These are phyloP conservation scores for Mycoemilia scoparia DNA, from an alignment of 192 early-diverging fungal species.

Conservation along the genomic window DNA sequence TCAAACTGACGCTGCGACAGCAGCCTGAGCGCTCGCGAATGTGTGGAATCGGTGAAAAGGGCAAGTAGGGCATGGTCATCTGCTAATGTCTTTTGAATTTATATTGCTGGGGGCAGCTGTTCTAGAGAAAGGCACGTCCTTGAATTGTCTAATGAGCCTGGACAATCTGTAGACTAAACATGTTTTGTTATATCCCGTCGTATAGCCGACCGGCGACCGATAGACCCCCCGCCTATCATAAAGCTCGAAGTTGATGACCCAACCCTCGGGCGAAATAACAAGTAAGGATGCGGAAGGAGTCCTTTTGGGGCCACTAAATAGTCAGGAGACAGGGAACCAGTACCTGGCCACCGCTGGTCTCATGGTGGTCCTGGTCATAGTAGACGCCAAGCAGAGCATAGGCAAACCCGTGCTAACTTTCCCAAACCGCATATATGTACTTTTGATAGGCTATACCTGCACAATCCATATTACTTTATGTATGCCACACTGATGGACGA, in stretches of 20 bases:
- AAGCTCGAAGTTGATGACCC: constrained; percentile 27
- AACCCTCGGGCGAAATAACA: constrained; percentile 17
- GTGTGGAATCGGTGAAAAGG: constrained; percentile 89
- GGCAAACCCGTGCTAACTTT: too few species aligned
- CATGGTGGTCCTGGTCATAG: too few species aligned
- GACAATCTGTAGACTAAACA: too few species aligned
- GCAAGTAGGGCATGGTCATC: too few species aligned
- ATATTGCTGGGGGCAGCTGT: too few species aligned
- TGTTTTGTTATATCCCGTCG: background rate
- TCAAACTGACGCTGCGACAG: constrained; percentile 53
- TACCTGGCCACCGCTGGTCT: too few species aligned
- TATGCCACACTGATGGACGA: constrained; percentile 78
- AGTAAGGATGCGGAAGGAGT: constrained; percentile 8
- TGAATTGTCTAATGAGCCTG: too few species aligned
- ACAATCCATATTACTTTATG: constrained; percentile 95
- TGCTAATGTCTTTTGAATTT: too few species aligned
- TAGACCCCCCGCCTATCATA: constrained; percentile 32
- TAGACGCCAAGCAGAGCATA: too few species aligned
- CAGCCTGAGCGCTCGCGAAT: constrained; percentile 80
- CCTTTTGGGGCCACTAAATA: too few species aligned
- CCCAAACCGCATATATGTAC: background rate
- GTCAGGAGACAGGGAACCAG: too few species aligned
- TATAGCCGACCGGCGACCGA: constrained; percentile 32
- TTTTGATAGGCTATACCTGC: constrained; percentile 23
- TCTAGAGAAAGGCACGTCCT: too few species aligned